A percentile compares a stretch with the other conserved stretches of the same genome.
Evolutionary conservation across 306 rosid species (phyloP).

Genomic region (apple (Malus domestica)): DNA sequence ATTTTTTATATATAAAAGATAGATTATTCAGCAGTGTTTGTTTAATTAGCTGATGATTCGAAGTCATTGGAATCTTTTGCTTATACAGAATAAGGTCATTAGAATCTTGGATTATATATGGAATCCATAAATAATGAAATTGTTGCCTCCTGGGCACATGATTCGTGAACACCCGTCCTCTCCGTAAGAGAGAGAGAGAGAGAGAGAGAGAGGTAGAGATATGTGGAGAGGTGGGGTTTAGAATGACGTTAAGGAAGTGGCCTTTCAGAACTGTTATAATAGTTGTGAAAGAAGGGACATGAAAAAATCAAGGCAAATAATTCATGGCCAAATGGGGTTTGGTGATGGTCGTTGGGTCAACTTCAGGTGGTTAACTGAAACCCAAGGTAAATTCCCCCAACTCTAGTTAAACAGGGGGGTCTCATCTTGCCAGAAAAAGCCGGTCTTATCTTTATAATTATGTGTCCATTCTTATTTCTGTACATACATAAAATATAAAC

Average conservation of each 20-base stretch:
- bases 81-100: background rate
- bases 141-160: background rate
- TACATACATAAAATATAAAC: too few species aligned
- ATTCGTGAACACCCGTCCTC: background rate
- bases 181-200: background rate
- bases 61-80: background rate
- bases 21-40: background rate
- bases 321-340: slow-evolving; percentile 7
- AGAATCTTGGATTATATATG: background rate
- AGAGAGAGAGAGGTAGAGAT: background rate
- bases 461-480: too few species aligned
- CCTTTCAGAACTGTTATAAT: slow-evolving; percentile 18
- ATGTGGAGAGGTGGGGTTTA: background rate
- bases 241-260: background rate
- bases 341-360: slow-evolving; percentile 38
- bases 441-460: too few species aligned
- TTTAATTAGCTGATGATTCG: background rate
- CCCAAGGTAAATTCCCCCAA: slow-evolving; percentile 11
- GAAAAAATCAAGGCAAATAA: slow-evolving; percentile 9
- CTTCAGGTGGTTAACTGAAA: slow-evolving; percentile 47
- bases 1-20: too few species aligned
- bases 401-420: background rate
- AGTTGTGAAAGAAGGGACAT: slow-evolving; percentile 17
- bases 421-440: too few species aligned
- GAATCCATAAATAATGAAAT: background rate